A percentile compares a stretch with the other conserved stretches of the same genome.
phyloP scores from a whole-genome alignment of 2,329 filamentous ascomycete genomes.

The Beauveria sp. region DNA sequence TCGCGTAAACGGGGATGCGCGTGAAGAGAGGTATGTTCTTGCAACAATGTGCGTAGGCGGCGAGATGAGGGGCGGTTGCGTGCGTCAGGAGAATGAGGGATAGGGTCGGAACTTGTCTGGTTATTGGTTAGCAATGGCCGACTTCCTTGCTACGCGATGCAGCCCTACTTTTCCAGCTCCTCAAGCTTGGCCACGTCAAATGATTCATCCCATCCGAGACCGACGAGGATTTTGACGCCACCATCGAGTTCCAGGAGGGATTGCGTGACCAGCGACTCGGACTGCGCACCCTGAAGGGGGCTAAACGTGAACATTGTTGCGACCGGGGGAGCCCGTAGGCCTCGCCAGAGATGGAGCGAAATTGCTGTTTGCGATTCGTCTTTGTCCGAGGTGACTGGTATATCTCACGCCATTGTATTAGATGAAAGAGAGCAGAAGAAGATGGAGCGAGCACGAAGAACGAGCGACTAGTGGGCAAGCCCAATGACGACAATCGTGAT shows the following conservation, averaged over 20 bases:
- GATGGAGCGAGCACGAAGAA: not conserved
- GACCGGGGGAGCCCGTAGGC: not conserved
- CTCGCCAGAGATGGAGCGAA: not conserved
- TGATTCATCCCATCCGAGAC: slow-evolving; percentile 90
- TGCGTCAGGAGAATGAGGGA: slow-evolving; percentile 93
- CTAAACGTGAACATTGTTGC: slow-evolving; percentile 88
- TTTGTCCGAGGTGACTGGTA: not conserved
- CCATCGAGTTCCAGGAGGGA: slow-evolving; percentile 96
- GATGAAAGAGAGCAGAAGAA: too few relatives aligned
- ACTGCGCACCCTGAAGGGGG: slow-evolving; percentile 83
- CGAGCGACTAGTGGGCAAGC: not conserved
- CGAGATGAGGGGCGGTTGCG: slow-evolving; percentile 83
- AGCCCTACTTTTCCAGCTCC: slow-evolving; percentile 78
- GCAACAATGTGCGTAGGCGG: slow-evolving; percentile 93
- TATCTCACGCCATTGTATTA: not conserved
- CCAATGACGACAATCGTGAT: not conserved
- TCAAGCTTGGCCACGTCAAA: slow-evolving; percentile 78
- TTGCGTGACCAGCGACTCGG: slow-evolving; percentile 77
- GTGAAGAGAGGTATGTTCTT: slow-evolving; percentile 90
- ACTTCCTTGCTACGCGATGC: not conserved
- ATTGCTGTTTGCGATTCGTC: not conserved
- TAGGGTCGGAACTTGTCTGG: slow-evolving; percentile 68
- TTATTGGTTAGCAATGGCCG: slow-evolving; percentile 17
- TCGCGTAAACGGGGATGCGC: slow-evolving; percentile 90
- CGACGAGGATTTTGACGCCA: slow-evolving; percentile 88